phyloP scores from a whole-genome alignment of 2,329 filamentous ascomycete genomes.

The Hypoxylon sp. region DNA sequence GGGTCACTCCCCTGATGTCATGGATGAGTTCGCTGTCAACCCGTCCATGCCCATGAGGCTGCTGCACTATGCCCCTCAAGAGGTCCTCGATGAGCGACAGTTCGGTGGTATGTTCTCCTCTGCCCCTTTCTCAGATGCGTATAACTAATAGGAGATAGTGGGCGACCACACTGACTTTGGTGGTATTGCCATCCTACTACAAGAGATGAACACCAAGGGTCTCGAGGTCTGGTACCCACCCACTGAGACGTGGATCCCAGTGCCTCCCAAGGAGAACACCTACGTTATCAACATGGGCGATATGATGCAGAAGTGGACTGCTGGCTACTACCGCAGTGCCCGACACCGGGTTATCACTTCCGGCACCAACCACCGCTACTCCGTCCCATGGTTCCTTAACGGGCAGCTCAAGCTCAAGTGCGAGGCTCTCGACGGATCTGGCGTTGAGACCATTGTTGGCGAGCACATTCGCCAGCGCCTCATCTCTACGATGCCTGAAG shows the following conservation, averaged over 20 bases:
- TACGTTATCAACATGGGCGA: conserved; percentile 59
- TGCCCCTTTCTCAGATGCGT: background rate
- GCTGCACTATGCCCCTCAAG: conserved; percentile 50
- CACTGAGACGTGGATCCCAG: conserved; percentile 51
- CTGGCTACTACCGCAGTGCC: conserved; percentile 53
- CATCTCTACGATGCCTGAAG: conserved; percentile 43
- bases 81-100: conserved; percentile 44
- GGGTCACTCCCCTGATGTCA: conserved; percentile 43
- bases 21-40: conserved; percentile 45
- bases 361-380: conserved; percentile 48
- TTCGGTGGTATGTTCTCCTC: conserved; percentile 46
- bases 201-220: conserved; percentile 51
- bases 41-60: conserved; percentile 50
- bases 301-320: conserved; percentile 55
- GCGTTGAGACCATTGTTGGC: conserved; percentile 46
- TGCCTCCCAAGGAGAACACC: conserved; percentile 52
- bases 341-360: conserved; percentile 53
- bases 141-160: conserved; percentile 37
- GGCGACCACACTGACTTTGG: conserved; percentile 54
- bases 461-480: conserved; percentile 46
- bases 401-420: conserved; percentile 47
- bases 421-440: conserved; percentile 46
- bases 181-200: conserved; percentile 52
- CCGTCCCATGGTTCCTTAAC: conserved; percentile 52
- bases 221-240: conserved; percentile 52